Evolutionary conservation across 2,329 filamentous ascomycete species (phyloP).

Genomic region (Cercospora berteroae): DNA sequence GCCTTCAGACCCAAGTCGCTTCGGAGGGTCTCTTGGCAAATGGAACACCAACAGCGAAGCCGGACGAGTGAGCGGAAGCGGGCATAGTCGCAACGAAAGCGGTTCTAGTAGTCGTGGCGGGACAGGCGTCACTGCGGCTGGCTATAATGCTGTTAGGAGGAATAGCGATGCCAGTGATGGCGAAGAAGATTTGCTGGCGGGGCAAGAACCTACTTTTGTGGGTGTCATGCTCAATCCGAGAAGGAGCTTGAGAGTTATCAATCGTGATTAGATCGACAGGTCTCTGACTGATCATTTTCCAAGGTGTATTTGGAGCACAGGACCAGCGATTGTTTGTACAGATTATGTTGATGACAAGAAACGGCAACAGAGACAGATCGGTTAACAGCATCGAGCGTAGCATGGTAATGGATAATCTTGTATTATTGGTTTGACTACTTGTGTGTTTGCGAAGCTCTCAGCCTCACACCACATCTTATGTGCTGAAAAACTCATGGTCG

Average conservation of each 20-base stretch:
- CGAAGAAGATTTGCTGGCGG: conserved; percentile 61
- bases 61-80: conserved; percentile 38
- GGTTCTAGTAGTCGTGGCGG: conserved; percentile 32
- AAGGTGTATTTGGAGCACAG: background rate
- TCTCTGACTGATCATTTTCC: background rate
- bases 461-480: background rate
- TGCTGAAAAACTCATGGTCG: background rate
- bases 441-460: background rate
- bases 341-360: background rate
- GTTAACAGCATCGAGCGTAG: background rate
- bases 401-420: background rate
- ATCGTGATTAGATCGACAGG: conserved; percentile 20
- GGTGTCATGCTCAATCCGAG: conserved; percentile 45
- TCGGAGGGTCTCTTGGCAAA: conserved; percentile 9
- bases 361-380: background rate
- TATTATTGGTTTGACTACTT: background rate
- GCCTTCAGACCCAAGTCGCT: conserved; percentile 17
- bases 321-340: background rate
- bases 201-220: conserved; percentile 69
- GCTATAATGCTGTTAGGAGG: conserved; percentile 35
- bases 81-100: conserved; percentile 29
- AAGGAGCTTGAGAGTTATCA: conserved; percentile 51
- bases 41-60: conserved; percentile 3
- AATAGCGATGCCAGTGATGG: conserved; percentile 48
- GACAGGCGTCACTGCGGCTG: conserved; percentile 26